These are phyloP conservation scores for Rosa persica DNA, from an alignment of 306 rosid species.

Conservation along the genomic window DNA sequence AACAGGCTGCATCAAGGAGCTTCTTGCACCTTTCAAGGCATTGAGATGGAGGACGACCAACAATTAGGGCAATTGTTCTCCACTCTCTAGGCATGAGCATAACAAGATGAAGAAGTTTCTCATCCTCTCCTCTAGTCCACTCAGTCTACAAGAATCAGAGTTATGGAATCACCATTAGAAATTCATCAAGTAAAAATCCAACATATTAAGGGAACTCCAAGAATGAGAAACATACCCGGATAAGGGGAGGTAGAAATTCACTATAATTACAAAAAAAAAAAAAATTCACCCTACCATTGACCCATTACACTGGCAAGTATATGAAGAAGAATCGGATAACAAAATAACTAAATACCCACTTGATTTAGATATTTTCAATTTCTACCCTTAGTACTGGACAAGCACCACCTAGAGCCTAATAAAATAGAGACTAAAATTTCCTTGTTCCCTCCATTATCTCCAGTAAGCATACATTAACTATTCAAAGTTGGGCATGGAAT, in stretches of 20 bases:
- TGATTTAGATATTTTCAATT: not conserved
- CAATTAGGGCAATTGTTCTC: conserved; percentile 94
- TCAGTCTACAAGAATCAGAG: conserved; percentile 55
- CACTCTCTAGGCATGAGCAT: conserved; percentile 98
- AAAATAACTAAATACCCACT: not conserved
- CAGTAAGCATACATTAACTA: not conserved
- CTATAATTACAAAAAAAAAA: no score
- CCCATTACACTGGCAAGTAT: not conserved
- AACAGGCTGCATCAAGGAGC: conserved; percentile 87
- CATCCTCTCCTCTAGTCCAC: conserved; percentile 98
- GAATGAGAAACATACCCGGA: not conserved
- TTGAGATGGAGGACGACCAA: conserved; percentile 91
- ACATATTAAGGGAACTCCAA: not conserved
- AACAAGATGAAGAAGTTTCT: conserved; percentile 88
- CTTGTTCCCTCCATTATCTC: not conserved
- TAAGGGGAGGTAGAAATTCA: not conserved
- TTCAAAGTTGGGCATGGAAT: no score
- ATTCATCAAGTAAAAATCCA: conserved; percentile 6
- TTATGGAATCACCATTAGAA: conserved; percentile 17
- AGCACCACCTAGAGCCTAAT: not conserved
- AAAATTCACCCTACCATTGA: not conserved
- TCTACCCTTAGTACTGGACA: not conserved
- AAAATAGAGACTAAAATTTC: not conserved
- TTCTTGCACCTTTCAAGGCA: conserved; percentile 91
- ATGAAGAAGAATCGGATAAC: not conserved